phyloP scores from a whole-genome alignment of 345 rosid genomes.

The Anastatica hierochuntica region DNA sequence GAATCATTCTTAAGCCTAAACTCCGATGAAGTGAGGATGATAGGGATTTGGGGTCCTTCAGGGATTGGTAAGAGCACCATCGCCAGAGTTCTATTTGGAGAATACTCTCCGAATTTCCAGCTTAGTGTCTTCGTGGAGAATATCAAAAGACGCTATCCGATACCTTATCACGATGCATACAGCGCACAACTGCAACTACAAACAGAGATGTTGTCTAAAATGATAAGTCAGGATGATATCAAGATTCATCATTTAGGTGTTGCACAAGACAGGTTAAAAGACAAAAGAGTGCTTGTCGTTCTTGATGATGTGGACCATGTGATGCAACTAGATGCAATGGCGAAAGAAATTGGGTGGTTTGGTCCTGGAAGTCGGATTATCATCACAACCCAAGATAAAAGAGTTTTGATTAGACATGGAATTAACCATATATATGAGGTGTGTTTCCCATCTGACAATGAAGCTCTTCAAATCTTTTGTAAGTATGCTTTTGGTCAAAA shows the following conservation, averaged over 20 bases:
- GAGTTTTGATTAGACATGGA: background rate
- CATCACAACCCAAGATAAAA: background rate
- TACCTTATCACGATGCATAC: background rate
- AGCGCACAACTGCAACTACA: constrained; percentile 17
- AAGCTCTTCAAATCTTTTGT: no score
- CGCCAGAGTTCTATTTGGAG: constrained; percentile 12
- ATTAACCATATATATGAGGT: no score
- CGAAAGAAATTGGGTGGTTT: background rate
- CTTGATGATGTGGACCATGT: background rate
- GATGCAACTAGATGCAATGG: background rate
- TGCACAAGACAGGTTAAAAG: background rate
- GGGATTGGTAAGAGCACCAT: constrained; percentile 6
- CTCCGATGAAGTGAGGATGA: no score
- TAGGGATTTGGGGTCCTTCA: no score
- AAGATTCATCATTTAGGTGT: background rate
- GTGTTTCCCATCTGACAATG: no score
- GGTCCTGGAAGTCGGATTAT: background rate
- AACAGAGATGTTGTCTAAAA: constrained; percentile 19
- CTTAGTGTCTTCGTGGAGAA: background rate
- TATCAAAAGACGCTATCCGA: background rate
- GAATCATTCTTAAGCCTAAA: background rate
- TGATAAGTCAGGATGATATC: constrained; percentile 10
- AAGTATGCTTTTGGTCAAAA: background rate
- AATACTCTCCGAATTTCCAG: background rate
- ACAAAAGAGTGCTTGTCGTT: no score